Evolutionary conservation across 1,284 basidiomycete species (phyloP).

Genomic region (Cystobasidiaceae sp.): DNA sequence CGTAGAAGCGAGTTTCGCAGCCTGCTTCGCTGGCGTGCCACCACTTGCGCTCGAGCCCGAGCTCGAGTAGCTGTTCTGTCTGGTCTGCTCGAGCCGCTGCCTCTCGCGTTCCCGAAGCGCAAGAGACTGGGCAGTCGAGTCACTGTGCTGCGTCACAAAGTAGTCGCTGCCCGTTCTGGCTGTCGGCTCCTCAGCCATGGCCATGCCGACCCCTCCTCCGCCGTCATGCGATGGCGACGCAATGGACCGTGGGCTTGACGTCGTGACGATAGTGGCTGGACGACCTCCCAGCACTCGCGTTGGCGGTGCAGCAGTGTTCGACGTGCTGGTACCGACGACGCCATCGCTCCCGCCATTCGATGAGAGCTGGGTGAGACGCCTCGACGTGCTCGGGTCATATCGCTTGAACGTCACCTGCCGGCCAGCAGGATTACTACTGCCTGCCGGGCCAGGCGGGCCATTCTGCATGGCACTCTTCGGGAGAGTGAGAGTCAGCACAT

Average conservation of each 20-base stretch:
- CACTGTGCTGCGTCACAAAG: slow-evolving; percentile 15
- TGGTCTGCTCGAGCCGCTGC: neutral
- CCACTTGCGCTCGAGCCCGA: neutral
- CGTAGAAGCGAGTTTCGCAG: no score
- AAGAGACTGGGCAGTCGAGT: slow-evolving; percentile 17
- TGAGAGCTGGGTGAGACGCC: slow-evolving; percentile 18
- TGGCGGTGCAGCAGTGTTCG: slow-evolving; percentile 5
- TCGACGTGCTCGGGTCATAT: slow-evolving; percentile 9
- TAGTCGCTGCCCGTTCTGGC: neutral
- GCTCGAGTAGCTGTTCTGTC: neutral
- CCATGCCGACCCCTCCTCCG: neutral
- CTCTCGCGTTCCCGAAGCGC: slow-evolving; percentile 15
- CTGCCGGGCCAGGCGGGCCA: neutral
- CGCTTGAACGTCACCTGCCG: neutral
- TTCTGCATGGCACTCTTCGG: neutral
- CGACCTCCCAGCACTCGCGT: slow-evolving; percentile 21
- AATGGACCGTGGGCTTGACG: neutral
- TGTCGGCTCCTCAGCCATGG: neutral
- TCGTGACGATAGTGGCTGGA: neutral
- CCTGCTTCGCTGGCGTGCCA: no score
- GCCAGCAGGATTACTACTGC: neutral
- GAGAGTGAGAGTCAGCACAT: no score
- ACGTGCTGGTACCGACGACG: neutral
- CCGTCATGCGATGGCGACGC: slow-evolving; percentile 2
- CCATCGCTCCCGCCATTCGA: slow-evolving; percentile 1